Conservation (phyloP, 2,329 filamentous ascomycete species). For the Fusarium sp. region DNA sequence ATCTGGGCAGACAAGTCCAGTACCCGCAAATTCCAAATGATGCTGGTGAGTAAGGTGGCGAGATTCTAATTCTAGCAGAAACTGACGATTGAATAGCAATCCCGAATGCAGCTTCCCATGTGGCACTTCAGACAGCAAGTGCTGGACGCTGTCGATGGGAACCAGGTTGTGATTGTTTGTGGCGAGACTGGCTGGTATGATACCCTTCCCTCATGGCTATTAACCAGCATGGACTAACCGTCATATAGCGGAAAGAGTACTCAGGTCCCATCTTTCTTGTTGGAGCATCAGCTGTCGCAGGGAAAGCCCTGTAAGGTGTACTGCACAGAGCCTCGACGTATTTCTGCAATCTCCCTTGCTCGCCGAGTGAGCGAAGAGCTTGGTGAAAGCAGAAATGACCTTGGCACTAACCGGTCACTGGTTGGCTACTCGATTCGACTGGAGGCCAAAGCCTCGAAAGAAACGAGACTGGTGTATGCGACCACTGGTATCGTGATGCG, state of each 20-base stretch:
- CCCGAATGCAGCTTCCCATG: constrained; percentile 87
- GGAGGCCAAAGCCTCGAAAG: constrained; percentile 84
- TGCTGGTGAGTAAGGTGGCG: constrained; percentile 69
- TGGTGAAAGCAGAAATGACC: constrained; percentile 83
- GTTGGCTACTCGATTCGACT: constrained; percentile 95
- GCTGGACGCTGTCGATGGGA: constrained; percentile 77
- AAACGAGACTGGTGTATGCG: constrained; percentile 90
- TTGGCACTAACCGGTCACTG: constrained; percentile 85
- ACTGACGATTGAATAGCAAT: constrained; percentile 54
- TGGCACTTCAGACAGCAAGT: constrained; percentile 86
- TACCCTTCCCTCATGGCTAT: background rate
- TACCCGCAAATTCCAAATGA: constrained; percentile 76
- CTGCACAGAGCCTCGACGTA: constrained; percentile 93
- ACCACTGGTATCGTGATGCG: constrained; percentile 95
- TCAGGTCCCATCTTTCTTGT: constrained; percentile 92
- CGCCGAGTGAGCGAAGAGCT: constrained; percentile 94
- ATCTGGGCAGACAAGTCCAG: constrained; percentile 71
- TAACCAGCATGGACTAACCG: constrained; percentile 34
- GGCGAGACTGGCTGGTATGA: constrained; percentile 89
- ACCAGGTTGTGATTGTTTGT: constrained; percentile 93
- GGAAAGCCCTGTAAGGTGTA: constrained; percentile 91
- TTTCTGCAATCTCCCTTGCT: constrained; percentile 94
- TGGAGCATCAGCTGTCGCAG: constrained; percentile 86
- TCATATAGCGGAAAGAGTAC: constrained; percentile 85
- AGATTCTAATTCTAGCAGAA: background rate